Evolutionary conservation across 306 rosid genomes (phyloP), one percentile per base, ranked within the genome.

Genomic region (Begonia fuchsioides): DNA sequence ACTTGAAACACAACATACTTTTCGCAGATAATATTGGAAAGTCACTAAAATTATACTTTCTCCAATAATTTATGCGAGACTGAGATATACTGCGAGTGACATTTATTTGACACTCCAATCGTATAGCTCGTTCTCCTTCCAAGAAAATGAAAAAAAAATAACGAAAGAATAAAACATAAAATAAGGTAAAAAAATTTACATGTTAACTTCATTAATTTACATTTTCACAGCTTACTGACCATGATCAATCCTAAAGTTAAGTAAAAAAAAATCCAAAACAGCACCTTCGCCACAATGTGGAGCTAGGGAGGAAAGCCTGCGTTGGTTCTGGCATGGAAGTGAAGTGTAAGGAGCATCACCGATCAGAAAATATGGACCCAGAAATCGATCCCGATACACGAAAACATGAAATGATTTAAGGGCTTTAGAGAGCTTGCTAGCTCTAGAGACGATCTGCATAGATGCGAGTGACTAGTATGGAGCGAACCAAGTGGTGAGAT

Each of bases 381-480:
- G 67, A 60, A 68, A 63, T 12, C 65, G 71, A 11, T 62, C 57
- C 54, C 68, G 62, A 44, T 48, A 58, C 38, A 80, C 17, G 38
- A 20, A 52, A 32, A 67, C 43, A 15, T 67, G 59, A 68, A 78
- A 72, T 61, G 76, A 79, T 61, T 72, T 68, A 49, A 90, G 46
- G 2, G 62, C 49, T 41, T 72, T 60, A 43, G 80, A 63, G 74
- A 72, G 64, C 32, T 83, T 63, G 45, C 86, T 77, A 67, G 87
- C 65, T 41, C 53, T 73, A 46, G 75, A 73, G 45, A 70, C 5
- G 44, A 68, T 69, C 68, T 80, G 93, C 98, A 90, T 82, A 26
- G 35, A 26, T 26, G 8, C 35, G 35, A 26, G 35, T 6, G 35
- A 26, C 8, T 6, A 26, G 35, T 26, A 4, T 6, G 35, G 35